Evolutionary conservation across 345 rosid genomes (phyloP).

Genomic region (Eucalyptus decipiens): DNA sequence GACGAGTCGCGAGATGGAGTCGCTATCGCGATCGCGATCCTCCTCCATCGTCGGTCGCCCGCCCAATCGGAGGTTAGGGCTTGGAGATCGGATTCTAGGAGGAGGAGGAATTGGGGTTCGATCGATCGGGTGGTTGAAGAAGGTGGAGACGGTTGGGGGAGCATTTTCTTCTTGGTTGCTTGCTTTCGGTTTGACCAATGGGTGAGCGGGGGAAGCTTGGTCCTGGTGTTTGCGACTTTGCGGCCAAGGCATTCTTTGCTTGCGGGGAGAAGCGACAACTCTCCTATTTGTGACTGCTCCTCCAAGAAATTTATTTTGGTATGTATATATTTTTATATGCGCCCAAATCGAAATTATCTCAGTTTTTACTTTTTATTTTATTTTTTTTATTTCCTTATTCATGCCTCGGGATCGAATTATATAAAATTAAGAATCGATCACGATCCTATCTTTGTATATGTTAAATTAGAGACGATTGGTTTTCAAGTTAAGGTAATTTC

Average conservation of each 20-base stretch:
- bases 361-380: too few species aligned
- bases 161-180: neutral
- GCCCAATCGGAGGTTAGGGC: neutral
- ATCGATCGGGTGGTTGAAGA: neutral
- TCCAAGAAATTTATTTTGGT: neutral
- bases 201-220: neutral
- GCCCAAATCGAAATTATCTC: neutral
- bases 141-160: neutral
- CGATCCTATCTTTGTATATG: neutral
- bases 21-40: neutral
- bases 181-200: neutral
- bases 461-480: accelerated
- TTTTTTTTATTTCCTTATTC: neutral
- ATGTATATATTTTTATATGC: neutral
- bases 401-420: neutral
- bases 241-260: neutral
- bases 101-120: neutral
- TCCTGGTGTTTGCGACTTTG: neutral
- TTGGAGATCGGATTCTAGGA: neutral
- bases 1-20: neutral
- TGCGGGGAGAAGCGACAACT: neutral
- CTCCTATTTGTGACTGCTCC: neutral
- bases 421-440: neutral
- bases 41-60: neutral
- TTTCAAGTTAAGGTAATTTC: accelerated